Evolutionary conservation across 83 land plant genomes (phyloP).

Genomic region (Picea engelmannii): DNA sequence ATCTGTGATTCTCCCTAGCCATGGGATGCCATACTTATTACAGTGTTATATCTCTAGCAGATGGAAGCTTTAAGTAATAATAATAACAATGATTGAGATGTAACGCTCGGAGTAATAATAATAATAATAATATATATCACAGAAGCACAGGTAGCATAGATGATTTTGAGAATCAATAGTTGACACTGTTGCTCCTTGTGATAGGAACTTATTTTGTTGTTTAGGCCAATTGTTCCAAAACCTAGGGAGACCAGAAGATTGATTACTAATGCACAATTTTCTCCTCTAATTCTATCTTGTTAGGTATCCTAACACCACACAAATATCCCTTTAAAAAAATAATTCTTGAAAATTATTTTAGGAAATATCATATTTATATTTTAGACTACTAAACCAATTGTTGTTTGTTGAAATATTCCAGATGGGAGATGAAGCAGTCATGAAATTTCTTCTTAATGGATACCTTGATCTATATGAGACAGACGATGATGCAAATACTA

Average conservation of each 20-base stretch:
- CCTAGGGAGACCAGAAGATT: constrained; percentile 9
- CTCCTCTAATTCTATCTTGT: no score
- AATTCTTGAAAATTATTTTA: no score
- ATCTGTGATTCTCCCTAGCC: no score
- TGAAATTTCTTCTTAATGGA: constrained; percentile 30
- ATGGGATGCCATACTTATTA: no score
- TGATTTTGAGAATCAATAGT: constrained; percentile 11
- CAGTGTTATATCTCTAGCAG: no score
- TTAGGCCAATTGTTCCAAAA: constrained; percentile 5
- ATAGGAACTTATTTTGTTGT: constrained; percentile 43
- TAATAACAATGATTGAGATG: no score
- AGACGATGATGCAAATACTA: constrained; percentile 45
- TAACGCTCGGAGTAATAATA: background rate
- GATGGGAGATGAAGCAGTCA: constrained; percentile 30
- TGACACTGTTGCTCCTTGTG: constrained; percentile 26
- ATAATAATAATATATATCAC: background rate
- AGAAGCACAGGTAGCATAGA: background rate
- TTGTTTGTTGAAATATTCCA: background rate
- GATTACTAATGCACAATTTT: background rate
- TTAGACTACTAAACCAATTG: no score
- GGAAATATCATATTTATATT: no score
- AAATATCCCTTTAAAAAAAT: no score
- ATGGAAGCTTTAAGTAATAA: no score
- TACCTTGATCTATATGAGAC: constrained; percentile 22
- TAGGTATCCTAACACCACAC: no score